phyloP scores from a whole-genome alignment of 305 asterid species.

The Coffea humblotiana region DNA sequence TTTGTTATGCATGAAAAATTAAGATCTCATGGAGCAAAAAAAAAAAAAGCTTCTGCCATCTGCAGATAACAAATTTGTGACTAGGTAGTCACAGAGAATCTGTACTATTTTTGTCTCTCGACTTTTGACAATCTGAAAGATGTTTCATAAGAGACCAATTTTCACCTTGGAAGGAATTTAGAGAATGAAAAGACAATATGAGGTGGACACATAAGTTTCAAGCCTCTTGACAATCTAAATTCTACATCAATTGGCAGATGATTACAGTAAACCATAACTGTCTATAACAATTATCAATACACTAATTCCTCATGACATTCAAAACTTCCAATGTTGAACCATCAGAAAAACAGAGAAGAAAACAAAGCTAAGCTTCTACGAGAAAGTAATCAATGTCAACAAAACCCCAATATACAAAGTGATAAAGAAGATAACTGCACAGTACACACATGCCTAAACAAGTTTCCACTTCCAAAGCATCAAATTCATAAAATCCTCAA shows the following conservation, averaged over 20 bases:
- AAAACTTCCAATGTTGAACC: not conserved
- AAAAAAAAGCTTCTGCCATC: not conserved
- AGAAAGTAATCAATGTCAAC: not conserved
- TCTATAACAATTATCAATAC: not conserved
- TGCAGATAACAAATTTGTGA: not conserved
- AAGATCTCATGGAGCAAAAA: not conserved
- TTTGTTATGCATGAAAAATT: not conserved
- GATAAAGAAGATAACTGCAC: not conserved
- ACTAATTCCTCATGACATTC: not conserved
- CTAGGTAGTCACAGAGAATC: not conserved
- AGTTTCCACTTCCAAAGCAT: not conserved
- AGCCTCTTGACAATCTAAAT: not conserved
- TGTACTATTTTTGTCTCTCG: not conserved
- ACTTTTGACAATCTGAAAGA: not conserved
- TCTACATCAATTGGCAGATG: not conserved
- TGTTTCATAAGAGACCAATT: not conserved
- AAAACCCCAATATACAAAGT: not conserved
- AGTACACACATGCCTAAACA: too few species aligned
- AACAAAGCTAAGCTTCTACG: not conserved
- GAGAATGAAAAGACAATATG: not conserved
- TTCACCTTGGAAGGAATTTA: not conserved
- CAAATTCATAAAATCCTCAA: not conserved
- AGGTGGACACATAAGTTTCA: not conserved
- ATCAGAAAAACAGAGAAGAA: not conserved
- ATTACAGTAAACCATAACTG: not conserved